Percentiles rank a stretch among this genome's conserved stretches.
phyloP scores from a whole-genome alignment of 306 rosid species.

The Cucumis cinereus region DNA sequence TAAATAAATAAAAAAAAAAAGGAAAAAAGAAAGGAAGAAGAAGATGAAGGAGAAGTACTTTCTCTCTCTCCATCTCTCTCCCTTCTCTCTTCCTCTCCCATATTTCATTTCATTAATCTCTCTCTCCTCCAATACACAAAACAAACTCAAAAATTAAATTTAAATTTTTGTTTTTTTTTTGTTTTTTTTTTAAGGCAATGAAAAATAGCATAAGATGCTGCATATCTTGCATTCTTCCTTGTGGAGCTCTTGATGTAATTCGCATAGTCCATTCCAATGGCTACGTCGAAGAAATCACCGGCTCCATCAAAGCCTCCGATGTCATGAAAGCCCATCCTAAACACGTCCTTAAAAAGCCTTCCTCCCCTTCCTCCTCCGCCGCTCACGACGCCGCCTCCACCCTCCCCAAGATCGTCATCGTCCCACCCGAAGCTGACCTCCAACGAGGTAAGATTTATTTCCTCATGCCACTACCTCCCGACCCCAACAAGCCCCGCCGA shows the following conservation, averaged over 20 bases:
- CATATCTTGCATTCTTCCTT: slow-evolving; percentile 95
- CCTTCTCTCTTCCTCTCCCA: neutral
- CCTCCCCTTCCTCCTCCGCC: slow-evolving; percentile 20
- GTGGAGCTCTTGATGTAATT: slow-evolving; percentile 83
- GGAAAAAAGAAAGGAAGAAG: neutral
- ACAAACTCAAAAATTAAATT: neutral
- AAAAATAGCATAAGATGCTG: slow-evolving; percentile 75
- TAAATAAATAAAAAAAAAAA: neutral
- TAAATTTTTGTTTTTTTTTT: too few relatives aligned
- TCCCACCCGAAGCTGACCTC: slow-evolving; percentile 81
- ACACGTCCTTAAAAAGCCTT: slow-evolving; percentile 76
- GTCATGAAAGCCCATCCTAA: slow-evolving; percentile 78
- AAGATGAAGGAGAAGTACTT: neutral
- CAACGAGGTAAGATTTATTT: slow-evolving; percentile 95
- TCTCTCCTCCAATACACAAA: neutral
- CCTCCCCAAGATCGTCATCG: slow-evolving; percentile 55
- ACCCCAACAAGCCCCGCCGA: neutral
- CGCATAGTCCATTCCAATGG: slow-evolving; percentile 85
- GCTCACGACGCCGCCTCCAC: slow-evolving; percentile 6
- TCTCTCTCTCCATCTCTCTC: neutral
- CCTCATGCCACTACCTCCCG: slow-evolving; percentile 61
- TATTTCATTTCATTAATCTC: neutral
- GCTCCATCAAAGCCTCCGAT: slow-evolving; percentile 56
- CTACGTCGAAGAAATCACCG: slow-evolving; percentile 69
- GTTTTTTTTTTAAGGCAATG: slow-evolving; percentile 17